Base-by-base conservation (phyloP, 2,329 filamentous ascomycete genomes). In the Fusarium napiforme region DNA sequence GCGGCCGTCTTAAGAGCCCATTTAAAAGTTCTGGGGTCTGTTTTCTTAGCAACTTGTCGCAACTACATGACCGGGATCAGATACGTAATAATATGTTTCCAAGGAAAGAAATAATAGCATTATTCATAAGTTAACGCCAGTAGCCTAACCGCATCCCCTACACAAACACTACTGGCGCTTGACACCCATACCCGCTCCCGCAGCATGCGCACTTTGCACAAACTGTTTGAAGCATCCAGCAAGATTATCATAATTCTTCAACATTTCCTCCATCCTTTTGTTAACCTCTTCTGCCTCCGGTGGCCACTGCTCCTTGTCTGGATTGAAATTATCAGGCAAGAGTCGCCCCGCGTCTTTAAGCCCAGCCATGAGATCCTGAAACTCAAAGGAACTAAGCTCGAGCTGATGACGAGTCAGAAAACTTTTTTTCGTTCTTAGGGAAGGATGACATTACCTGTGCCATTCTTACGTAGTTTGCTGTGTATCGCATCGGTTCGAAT, bases 401-500 rank as follows among this genome's bases (percentile, higher is more conserved):
- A 23, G 40, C 70, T 61, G 15, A 7, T 4, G 3, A 2, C 0
- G n/a, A n/a, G n/a, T n/a, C n/a, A n/a, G n/a, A n/a, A n/a, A n/a
- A n/a, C n/a, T n/a, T n/a, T n/a, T n/a, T n/a, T n/a, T n/a, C n/a
- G n/a, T n/a, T n/a, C n/a, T n/a, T n/a, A n/a, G n/a, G n/a, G n/a
- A n/a, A n/a, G n/a, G n/a, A n/a, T n/a, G n/a, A n/a, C n/a, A n/a
- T n/a, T n/a, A 69, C 70, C 42, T 69, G 34, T 12, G 70, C 52
- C 15, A 60, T 69, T 4, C 36, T 36, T 14, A 52, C 46, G 14
- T 58, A 72, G 18, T 55, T 56, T 18, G 53, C 68, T 3, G 55
- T 67, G 11, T 52, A 60, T 7, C 52, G 57, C 69, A 72, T 72
- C 7, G 42, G 50, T 23, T 72, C 69, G 9, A 66, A 58, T 6